Evolutionary conservation across 345 rosid species (phyloP).

Genomic region (Lenwebbia sp.): DNA sequence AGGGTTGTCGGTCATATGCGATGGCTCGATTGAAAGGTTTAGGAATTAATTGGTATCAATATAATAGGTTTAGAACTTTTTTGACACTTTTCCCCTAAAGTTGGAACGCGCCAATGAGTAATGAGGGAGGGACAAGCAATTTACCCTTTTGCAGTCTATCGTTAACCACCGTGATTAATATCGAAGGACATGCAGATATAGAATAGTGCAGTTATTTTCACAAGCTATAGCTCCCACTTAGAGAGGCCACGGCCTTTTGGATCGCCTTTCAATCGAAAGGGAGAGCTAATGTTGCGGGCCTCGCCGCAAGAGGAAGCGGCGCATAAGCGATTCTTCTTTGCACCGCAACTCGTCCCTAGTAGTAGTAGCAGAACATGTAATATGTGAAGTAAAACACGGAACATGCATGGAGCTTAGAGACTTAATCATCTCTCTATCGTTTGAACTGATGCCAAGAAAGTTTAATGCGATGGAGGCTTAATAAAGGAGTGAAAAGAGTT

Average conservation of each 20-base stretch:
- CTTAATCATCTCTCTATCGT: not conserved
- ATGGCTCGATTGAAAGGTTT: no score
- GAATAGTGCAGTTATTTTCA: not conserved
- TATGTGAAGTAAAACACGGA: not conserved
- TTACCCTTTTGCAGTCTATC: not conserved
- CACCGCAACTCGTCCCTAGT: fast-evolving
- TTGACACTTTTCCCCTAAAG: not conserved
- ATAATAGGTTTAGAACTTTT: no score
- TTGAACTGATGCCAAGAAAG: not conserved
- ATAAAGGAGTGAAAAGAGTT: not conserved
- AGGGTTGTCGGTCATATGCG: no score
- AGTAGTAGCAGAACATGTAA: not conserved
- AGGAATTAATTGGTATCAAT: no score
- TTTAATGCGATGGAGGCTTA: not conserved
- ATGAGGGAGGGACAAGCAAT: not conserved
- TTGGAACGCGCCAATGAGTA: not conserved
- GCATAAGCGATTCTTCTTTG: not conserved
- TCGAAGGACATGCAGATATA: not conserved
- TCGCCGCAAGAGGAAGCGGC: not conserved
- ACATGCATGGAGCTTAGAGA: not conserved
- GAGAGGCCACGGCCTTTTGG: fast-evolving
- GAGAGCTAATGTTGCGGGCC: not conserved
- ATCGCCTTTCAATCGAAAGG: not conserved
- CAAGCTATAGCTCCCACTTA: not conserved
- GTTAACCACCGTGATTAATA: not conserved